These are phyloP conservation scores for Xylaria sp. DNA, from an alignment of 2,329 filamentous ascomycete genomes.

Conservation along the genomic window DNA sequence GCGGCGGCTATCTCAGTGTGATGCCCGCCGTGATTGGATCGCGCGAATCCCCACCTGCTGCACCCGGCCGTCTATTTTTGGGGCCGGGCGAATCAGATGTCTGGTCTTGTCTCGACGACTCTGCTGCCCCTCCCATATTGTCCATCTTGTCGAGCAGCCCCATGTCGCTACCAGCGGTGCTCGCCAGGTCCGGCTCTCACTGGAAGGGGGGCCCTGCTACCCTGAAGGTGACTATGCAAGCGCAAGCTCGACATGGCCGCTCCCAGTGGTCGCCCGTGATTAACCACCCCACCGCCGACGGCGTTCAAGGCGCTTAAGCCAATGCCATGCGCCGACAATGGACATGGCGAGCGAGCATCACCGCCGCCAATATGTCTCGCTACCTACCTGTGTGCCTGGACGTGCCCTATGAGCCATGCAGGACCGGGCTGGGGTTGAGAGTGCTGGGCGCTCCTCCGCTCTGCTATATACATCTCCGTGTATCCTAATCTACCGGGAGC, in stretches of 20 bases:
- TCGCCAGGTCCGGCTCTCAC: conserved; percentile 11
- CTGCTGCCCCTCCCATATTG: conserved; percentile 30
- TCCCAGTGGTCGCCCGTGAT: conserved; percentile 43
- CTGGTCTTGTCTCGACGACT: conserved; percentile 19
- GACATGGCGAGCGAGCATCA: conserved; percentile 32
- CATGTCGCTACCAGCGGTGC: conserved; percentile 14
- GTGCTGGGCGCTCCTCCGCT: conserved; percentile 31
- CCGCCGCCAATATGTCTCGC: conserved; percentile 33
- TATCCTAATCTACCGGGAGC: conserved; percentile 25
- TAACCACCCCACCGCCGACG: conserved; percentile 40
- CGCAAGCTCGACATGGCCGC: conserved; percentile 18
- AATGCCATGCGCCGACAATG: conserved; percentile 38
- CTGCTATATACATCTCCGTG: conserved; percentile 43
- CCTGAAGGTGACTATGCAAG: conserved; percentile 35
- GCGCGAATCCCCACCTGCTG: conserved; percentile 35
- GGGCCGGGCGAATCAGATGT: conserved; percentile 43
- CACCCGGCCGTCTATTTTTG: conserved; percentile 45
- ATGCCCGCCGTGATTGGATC: conserved; percentile 45
- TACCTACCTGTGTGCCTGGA: conserved; percentile 37
- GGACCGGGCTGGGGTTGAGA: conserved; percentile 19
- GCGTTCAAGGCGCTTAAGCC: conserved; percentile 46
- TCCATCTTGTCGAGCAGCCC: conserved; percentile 15
- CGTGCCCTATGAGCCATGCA: conserved; percentile 31
- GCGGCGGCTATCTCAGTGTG: conserved; percentile 43
- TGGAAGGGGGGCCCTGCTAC: conserved; percentile 31